phyloP scores from a whole-genome alignment of 2,329 filamentous ascomycete species.

The Cercospora sp. region DNA sequence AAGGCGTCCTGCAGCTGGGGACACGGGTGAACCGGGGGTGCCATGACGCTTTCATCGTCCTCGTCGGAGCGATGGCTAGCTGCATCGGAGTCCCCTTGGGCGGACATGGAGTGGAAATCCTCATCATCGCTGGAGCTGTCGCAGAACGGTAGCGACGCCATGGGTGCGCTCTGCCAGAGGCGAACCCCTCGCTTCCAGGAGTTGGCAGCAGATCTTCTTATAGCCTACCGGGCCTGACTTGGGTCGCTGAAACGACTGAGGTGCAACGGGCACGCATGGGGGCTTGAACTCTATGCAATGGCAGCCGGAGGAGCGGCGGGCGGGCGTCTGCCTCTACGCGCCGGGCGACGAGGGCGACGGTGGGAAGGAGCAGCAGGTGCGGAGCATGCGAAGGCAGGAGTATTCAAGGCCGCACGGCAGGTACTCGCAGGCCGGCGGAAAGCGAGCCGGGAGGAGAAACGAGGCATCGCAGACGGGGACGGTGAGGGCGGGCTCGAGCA shows the following conservation, averaged over 20 bases:
- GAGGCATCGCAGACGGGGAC: background rate
- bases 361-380: background rate
- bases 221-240: background rate
- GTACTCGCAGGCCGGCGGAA: background rate
- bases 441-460: background rate
- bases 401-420: background rate
- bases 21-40: conserved; percentile 68
- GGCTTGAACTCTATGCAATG: conserved; percentile 9
- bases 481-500: background rate
- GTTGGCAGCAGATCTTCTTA: conserved; percentile 1
- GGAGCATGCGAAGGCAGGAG: background rate
- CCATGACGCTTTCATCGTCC: conserved; percentile 20
- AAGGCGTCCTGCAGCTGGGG: conserved; percentile 77
- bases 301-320: background rate
- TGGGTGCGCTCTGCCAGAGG: conserved; percentile 9
- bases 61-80: conserved; percentile 6
- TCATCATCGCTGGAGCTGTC: conserved; percentile 28
- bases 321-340: background rate
- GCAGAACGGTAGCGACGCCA: conserved; percentile 25
- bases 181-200: background rate
- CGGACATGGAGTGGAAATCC: conserved; percentile 32
- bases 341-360: background rate
- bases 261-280: conserved; percentile 7
- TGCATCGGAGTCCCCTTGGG: conserved; percentile 16
- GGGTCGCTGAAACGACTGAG: conserved; percentile 15